Evolutionary conservation across 2,329 filamentous ascomycete species (phyloP), one percentile per base, ranked within the genome.

Genomic region (Parafenestella ontariensis): DNA sequence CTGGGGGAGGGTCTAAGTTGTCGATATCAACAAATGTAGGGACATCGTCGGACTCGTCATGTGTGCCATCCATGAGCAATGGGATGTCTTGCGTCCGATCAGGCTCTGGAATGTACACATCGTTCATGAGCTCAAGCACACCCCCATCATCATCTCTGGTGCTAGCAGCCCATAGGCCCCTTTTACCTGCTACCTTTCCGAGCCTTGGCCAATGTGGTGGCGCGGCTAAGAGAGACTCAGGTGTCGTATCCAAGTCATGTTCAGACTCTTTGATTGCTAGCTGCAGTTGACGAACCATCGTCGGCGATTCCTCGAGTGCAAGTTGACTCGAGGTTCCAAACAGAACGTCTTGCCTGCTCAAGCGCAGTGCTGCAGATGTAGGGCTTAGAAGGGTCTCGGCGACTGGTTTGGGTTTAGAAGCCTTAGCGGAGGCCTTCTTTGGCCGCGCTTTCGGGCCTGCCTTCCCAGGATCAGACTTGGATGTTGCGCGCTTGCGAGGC

Each of bases 291-390:
- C 74, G 69, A 13, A 77, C 59, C 23, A 68, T 67, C 2, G 64
- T 65, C 1, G 76, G 75, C 3, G 76, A 76, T 41, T 76, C 73
- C 26, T 76, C 73, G 1, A 70, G 62, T 15, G 68, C 73, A 23
- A 78, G 63, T 52, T 78, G 76, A 54, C 75, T 77, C 2, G 75
- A 77, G 13, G 75, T 78, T 15, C 76, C 76, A 46, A 78, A 78
- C 1, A 77, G 59, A 8, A 78, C 47, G 21, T 76, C 70, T 52
- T 78, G 76, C 28, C 59, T 59, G 37, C 65, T 59, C 40, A 75
- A 18, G 29, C 64, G 58, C 28, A 56, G 36, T 5, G 62, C 43
- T 10, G 73, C 74, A 18, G 73, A 71, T 1, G 62, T 49, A 11
- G 76, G 76, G 11, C 73, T 76, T 11, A 77, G 68, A 5, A 78